A percentile compares a stretch with the other conserved stretches of the same genome.
Evolutionary conservation across 2,329 filamentous ascomycete genomes (phyloP).

Genomic region (Dothiorella sarmentorum): DNA sequence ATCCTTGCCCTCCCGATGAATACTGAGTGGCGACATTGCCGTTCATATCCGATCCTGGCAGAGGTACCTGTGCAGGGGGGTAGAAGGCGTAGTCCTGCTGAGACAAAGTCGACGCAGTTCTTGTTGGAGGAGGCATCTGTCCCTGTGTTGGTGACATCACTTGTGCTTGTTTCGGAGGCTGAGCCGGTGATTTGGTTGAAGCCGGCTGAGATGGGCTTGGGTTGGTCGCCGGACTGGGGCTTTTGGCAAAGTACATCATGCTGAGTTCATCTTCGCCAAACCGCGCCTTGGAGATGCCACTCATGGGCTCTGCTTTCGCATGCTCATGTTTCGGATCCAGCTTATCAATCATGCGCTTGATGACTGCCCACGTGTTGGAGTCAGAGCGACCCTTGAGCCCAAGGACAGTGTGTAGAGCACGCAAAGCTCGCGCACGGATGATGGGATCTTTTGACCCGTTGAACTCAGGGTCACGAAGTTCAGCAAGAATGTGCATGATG

Average conservation of each 20-base stretch:
- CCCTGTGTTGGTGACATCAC: neutral
- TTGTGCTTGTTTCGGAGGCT: neutral
- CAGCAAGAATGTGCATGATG: conserved; percentile 40
- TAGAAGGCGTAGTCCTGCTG: conserved; percentile 9
- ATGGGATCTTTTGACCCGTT: conserved; percentile 28
- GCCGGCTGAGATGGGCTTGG: neutral
- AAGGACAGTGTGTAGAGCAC: conserved; percentile 33
- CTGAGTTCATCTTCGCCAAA: conserved; percentile 13
- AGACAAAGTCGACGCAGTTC: neutral
- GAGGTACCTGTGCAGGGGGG: neutral
- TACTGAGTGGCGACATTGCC: conserved; percentile 14
- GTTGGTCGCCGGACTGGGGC: neutral
- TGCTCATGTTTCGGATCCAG: conserved; percentile 28
- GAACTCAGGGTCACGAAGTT: conserved; percentile 37
- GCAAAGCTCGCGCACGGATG: conserved; percentile 24
- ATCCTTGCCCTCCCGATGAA: conserved; percentile 5
- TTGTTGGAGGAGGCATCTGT: neutral
- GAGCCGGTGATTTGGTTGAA: neutral
- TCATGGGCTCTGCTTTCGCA: neutral
- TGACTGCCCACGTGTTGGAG: conserved; percentile 35
- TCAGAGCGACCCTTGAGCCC: conserved; percentile 31
- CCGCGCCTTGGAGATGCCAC: conserved; percentile 3
- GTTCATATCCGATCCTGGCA: neutral
- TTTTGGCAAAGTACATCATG: conserved; percentile 9
- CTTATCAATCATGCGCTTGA: conserved; percentile 39